Evolutionary conservation across 768 basidiomycete genomes (phyloP).

Genomic region (Auriscalpium microsporum): DNA sequence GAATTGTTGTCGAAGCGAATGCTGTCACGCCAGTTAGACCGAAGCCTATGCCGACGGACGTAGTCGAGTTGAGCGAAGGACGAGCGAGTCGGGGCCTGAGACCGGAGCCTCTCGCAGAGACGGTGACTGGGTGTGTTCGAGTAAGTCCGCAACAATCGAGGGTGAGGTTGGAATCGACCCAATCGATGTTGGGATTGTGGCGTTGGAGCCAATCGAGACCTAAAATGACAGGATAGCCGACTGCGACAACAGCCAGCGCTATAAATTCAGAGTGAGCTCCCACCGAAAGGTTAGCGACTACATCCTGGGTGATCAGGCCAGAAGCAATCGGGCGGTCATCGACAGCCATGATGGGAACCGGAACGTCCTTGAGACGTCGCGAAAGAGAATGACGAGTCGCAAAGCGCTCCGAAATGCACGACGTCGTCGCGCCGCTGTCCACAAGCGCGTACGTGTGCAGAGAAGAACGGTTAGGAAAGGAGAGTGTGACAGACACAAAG

Average conservation of each 20-base stretch:
- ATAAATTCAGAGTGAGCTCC: conserved; percentile 22
- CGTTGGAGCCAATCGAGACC: conserved; percentile 30
- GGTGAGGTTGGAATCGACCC: conserved; percentile 22
- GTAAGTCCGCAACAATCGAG: conserved; percentile 15
- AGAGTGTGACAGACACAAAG: conserved; percentile 17
- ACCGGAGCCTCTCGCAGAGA: conserved; percentile 21
- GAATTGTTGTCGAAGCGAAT: neutral
- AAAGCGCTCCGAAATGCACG: conserved; percentile 29
- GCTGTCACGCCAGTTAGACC: conserved; percentile 11
- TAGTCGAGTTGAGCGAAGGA: neutral
- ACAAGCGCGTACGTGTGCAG: conserved; percentile 29
- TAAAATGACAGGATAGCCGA: conserved; percentile 27
- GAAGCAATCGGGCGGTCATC: conserved; percentile 32
- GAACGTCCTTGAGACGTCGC: conserved; percentile 21
- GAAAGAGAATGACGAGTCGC: conserved; percentile 26
- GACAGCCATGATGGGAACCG: conserved; percentile 28
- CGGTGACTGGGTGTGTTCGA: conserved; percentile 14
- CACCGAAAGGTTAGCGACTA: conserved; percentile 23
- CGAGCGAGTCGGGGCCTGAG: conserved; percentile 17
- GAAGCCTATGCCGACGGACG: conserved; percentile 16
- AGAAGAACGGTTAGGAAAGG: conserved; percentile 24
- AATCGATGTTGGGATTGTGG: conserved; percentile 30
- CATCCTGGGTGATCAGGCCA: conserved; percentile 32
- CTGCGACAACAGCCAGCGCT: conserved; percentile 24
- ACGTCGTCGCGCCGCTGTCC: conserved; percentile 29